A percentile compares a stretch with the other conserved stretches of the same genome.
phyloP scores from a whole-genome alignment of 805 yeast species.

The Saturnispora mendoncae region DNA sequence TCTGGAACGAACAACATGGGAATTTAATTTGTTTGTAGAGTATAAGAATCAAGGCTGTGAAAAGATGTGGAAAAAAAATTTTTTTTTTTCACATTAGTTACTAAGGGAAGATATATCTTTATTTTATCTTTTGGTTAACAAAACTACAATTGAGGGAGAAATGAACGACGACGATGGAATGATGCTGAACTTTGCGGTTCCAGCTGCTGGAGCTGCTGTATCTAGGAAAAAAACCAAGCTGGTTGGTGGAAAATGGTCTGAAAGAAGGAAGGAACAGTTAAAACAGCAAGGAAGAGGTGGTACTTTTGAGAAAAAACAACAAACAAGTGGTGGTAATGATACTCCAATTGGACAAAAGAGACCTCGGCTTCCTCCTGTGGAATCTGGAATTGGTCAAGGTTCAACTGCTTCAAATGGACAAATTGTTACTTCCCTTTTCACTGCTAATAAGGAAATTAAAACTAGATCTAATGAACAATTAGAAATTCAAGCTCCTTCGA shows the following conservation, averaged over 20 bases:
- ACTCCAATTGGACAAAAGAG: slow-evolving; percentile 10
- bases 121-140: not conserved
- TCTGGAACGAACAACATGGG: slow-evolving; percentile 15
- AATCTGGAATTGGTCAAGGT: too few relatives aligned
- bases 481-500: slow-evolving; percentile 47
- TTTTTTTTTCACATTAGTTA: not conserved
- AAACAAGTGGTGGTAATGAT: slow-evolving; percentile 11
- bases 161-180: slow-evolving; percentile 51
- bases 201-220: slow-evolving; percentile 18
- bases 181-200: slow-evolving; percentile 58
- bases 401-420: slow-evolving; percentile 27
- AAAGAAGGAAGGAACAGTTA: slow-evolving; percentile 56
- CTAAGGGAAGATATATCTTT: not conserved
- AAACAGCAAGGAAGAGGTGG: slow-evolving; percentile 37
- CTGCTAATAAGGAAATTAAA: slow-evolving; percentile 51
- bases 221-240: slow-evolving; percentile 29
- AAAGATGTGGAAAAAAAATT: not conserved
- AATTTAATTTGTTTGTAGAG: too few relatives aligned
- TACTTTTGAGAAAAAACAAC: slow-evolving; percentile 6
- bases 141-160: not conserved
- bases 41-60: slow-evolving; percentile 1
- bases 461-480: slow-evolving; percentile 29
- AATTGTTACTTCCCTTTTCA: slow-evolving; percentile 78
- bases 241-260: slow-evolving; percentile 77
- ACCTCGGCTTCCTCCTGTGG: not conserved